Evolutionary conservation across 768 basidiomycete genomes (phyloP).

Genomic region (Mycena galopus): DNA sequence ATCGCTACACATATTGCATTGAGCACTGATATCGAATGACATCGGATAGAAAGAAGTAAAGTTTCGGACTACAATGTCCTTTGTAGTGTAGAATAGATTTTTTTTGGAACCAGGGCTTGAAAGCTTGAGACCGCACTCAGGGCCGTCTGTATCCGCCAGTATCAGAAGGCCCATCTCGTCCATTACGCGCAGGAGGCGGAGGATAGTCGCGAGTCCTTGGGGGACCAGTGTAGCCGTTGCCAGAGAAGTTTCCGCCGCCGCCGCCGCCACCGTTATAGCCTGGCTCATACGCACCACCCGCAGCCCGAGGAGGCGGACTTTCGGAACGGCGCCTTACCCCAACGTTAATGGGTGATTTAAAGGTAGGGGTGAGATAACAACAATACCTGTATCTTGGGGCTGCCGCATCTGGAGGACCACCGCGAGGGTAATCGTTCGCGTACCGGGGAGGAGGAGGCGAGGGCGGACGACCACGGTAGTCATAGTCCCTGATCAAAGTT

Average conservation of each 20-base stretch:
- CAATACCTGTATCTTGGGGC: conserved; percentile 62
- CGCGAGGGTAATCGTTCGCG: conserved; percentile 63
- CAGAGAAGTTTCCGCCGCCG: conserved; percentile 49
- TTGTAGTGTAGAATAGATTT: conserved; percentile 8
- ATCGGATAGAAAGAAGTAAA: conserved; percentile 19
- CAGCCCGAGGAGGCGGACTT: conserved; percentile 71
- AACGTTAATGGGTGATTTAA: conserved; percentile 6
- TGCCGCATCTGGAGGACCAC: conserved; percentile 56
- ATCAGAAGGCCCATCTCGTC: conserved; percentile 56
- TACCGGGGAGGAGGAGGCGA: conserved; percentile 67
- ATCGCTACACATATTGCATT: conserved; percentile 9
- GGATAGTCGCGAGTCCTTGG: conserved; percentile 48
- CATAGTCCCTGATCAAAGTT: conserved; percentile 64
- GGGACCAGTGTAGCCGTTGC: conserved; percentile 65
- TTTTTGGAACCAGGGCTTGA: not conserved
- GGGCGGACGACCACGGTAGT: conserved; percentile 67
- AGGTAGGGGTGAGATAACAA: conserved; percentile 1
- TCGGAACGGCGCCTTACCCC: conserved; percentile 74
- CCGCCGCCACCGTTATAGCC: conserved; percentile 53
- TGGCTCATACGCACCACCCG: conserved; percentile 62
- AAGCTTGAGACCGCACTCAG: conserved; percentile 34
- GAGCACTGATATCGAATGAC: conserved; percentile 3
- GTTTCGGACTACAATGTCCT: conserved; percentile 5
- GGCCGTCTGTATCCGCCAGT: conserved; percentile 55
- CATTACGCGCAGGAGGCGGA: conserved; percentile 57